Evolutionary conservation across 169 alveolate genomes (phyloP), one percentile per base, ranked within the genome.

Genomic region (Hammondia hammondi): DNA sequence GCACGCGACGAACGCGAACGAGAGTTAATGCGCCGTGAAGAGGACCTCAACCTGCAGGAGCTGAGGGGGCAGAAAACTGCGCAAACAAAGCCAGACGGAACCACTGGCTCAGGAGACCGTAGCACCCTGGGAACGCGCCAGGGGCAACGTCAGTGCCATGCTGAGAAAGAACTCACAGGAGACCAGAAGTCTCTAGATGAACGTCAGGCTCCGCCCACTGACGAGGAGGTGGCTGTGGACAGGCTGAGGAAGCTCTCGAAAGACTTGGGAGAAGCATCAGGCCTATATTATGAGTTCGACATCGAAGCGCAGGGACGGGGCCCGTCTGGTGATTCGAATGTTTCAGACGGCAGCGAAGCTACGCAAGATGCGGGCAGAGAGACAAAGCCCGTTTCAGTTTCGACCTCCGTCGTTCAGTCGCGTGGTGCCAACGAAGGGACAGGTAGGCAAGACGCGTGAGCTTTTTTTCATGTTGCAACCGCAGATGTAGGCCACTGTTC

Each of bases 221-320:
- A 77, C 87, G 87, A 77, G 87, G 87, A 77, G 43, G 48, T 21
- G 48, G 87, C 32, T 17, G 87, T 77, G 46, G 56, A 17, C 48
- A 24, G 87, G 48, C 27, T 77, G 48, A 24, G 87, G 48, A 17
- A 6, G 32, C 87, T 77, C 87, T 77, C 87, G 56, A 32, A 37
- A 39, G 87, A 39, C 32, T 32, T 77, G 46, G 87, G 56, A 5
- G 87, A 77, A 77, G 87, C 87, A 29, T 77, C 87, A 6, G 87
- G 48, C 48, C 56, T 77, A 17, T 77, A 29, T 67, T 29, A 29
- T 37, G 10, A 9, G 77, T 67, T 67, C 77, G 77, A 67, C 32
- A 67, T 4, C 77, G 77, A 67, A 4, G 35, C 27, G 19, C 61
- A 14, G 5, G 61, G 61, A 7, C 61, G 24, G 61, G 24, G 5